Base-by-base conservation (phyloP, 164 flowering plant genomes). In the Aristolochia fimbriata region DNA sequence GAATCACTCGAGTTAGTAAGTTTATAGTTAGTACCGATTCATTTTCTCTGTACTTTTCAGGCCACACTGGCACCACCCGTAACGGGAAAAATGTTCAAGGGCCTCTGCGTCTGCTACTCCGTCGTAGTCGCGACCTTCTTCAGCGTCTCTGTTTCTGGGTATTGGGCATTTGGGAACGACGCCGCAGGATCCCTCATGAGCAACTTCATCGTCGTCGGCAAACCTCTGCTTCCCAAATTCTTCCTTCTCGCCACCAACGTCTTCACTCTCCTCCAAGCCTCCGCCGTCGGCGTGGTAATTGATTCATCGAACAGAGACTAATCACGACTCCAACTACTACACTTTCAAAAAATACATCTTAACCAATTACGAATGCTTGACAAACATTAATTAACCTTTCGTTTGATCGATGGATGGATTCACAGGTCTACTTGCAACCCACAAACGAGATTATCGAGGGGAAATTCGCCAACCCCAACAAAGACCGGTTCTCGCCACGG, bases 1-100 rank as follows among this genome's bases (percentile, higher is more conserved):
- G n/a, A n/a, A n/a, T n/a, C n/a, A n/a, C n/a, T n/a, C n/a, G n/a
- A n/a, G n/a, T n/a, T n/a, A n/a, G n/a, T n/a, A n/a, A n/a, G n/a
- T n/a, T n/a, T n/a, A n/a, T n/a, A n/a, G n/a, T n/a, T n/a, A n/a
- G n/a, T n/a, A n/a, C n/a, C n/a, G n/a, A n/a, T n/a, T n/a, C n/a
- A n/a, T n/a, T n/a, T n/a, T 6, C 43, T 37, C 43, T 45, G 6
- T 16, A n/a, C n/a, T n/a, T n/a, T 64, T 19, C 65, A 86, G 96
- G 98, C 98, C 20, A 92, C 98, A 3, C 15, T 92, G 25, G 91
- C 93, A 21, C 84, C 95, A 15, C 98, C 96, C 9, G 86, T 84
- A 60, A 84, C 84, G 57, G 98, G 96, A 51, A 92, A 92, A 70
- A 92, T 89, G 96, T 81, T 89, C 71, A 92, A 89, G 73, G 98